These are phyloP conservation scores for Hawksworthiomyces lignivorus DNA, from an alignment of 2,329 filamentous ascomycete species.

Conservation along the genomic window DNA sequence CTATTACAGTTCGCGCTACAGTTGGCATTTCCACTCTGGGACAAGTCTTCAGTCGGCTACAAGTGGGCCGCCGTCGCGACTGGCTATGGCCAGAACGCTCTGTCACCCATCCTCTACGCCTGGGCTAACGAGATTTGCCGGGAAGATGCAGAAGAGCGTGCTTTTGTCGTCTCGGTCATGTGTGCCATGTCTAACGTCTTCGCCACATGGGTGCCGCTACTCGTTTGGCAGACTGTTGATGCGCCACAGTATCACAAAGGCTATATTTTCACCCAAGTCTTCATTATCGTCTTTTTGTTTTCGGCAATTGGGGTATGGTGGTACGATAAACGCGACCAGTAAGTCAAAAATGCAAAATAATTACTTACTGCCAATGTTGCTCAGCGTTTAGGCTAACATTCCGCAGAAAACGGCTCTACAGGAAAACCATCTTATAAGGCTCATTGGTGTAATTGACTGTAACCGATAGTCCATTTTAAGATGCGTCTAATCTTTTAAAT, in stretches of 20 bases:
- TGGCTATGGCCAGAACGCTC: constrained; percentile 6
- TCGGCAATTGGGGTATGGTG: constrained; percentile 2
- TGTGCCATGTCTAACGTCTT: constrained; percentile 19
- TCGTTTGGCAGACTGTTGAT: constrained; percentile 12
- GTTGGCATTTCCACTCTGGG: constrained; percentile 6
- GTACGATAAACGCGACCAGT: constrained; percentile 8
- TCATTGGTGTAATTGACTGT: too few species aligned
- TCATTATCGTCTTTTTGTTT: constrained; percentile 4
- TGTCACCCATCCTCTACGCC: constrained; percentile 5
- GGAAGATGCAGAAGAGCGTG: constrained; percentile 17
- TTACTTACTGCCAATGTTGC: background rate
- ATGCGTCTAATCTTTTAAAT: too few species aligned
- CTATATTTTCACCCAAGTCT: constrained; percentile 7
- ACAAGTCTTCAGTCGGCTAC: constrained; percentile 1
- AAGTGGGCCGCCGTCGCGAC: constrained; percentile 8
- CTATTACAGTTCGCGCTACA: constrained; percentile 4
- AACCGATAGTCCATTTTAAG: too few species aligned
- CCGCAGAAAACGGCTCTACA: background rate
- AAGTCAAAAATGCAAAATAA: background rate
- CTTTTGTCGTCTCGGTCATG: constrained; percentile 17
- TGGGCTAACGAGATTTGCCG: constrained; percentile 18
- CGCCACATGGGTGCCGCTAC: constrained; percentile 18
- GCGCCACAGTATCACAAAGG: constrained; percentile 5
- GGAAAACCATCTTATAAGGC: background rate
- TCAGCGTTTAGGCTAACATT: background rate